Evolutionary conservation across 192 early-diverging fungal genomes (phyloP), one percentile per base, ranked within the genome.

Genomic region (Coemansia sp.): DNA sequence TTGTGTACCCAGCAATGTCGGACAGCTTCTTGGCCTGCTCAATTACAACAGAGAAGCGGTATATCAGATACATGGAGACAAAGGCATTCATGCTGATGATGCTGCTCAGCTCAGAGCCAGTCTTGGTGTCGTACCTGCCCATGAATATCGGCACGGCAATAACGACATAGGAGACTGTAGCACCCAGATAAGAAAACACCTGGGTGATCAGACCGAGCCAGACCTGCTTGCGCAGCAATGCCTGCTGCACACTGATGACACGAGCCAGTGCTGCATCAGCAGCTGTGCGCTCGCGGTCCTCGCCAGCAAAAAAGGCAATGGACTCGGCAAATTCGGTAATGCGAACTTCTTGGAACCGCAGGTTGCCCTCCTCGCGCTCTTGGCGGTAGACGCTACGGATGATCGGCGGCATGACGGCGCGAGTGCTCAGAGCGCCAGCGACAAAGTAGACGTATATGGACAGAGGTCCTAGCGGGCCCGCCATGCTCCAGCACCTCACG

Each of bases 61-160:
- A 92, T 17, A 90, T 88, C 22, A 96, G 75, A 46, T 94, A 96
- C 73, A 96, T 82, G 27, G 90, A 90, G 22, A 94, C 78, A 70
- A 94, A 96, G 0, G 91, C 81, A 38, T 86, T 89, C 75, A 85
- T 79, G 63, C 91, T 89, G 52, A 96, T 91, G 3, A 96, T 68
- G 17, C 82, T 84, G 65, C 87, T 85, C 18, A 96, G 65, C 56
- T 93, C 88, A 3, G 84, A 73, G 7, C 84, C 80, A 14, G 84
- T 80, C 24, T 83, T 72, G 59, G 76, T 85, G 58, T 92, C 90
- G 70, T 93, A 96, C 15, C 53, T 55, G n/a, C 93, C 92, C 42
- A 72, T 58, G 58, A 96, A 90, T 21, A 96, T 88, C 14, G 91
- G 93, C 18, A 93, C 83, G 0, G 88, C 87, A 34, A 96, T 86